Percentiles rank a stretch among this genome's conserved stretches.
These are phyloP conservation scores for Monosporascus cannonballus DNA, from an alignment of 2,329 filamentous ascomycete species.

Conservation along the genomic window DNA sequence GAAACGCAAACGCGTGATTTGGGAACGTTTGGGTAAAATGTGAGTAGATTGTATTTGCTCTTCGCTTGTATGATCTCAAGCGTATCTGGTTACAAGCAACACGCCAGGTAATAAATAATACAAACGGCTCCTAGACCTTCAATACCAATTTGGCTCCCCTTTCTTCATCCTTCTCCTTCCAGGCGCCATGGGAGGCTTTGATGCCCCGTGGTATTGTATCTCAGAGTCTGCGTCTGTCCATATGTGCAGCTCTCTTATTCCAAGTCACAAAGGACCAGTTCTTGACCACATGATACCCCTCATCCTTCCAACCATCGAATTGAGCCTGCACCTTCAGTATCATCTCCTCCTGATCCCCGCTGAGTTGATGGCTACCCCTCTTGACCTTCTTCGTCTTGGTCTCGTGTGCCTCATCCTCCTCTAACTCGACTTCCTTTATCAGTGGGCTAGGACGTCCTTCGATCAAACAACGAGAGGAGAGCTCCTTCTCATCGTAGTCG, in stretches of 20 bases:
- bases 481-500: neutral
- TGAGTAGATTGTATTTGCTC: neutral
- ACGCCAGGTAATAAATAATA: neutral
- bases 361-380: too few species aligned
- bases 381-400: too few species aligned
- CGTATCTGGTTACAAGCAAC: neutral
- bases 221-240: too few species aligned
- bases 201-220: too few species aligned
- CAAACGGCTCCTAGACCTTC: neutral
- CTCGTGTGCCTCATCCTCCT: too few species aligned
- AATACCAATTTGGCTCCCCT: too few species aligned
- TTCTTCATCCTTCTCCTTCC: too few species aligned
- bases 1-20: slow-evolving; percentile 40
- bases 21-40: neutral
- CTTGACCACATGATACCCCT: neutral
- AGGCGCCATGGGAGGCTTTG: too few species aligned
- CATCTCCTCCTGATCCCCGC: neutral
- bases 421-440: neutral
- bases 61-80: neutral
- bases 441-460: neutral
- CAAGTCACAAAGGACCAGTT: neutral
- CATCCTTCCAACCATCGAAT: neutral
- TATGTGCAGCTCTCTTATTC: neutral
- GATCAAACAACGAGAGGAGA: neutral
- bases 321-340: neutral